A percentile compares a stretch with the other conserved stretches of the same genome.
These are phyloP conservation scores for Septoria linicola DNA, from an alignment of 2,329 filamentous ascomycete species.

Conservation along the genomic window DNA sequence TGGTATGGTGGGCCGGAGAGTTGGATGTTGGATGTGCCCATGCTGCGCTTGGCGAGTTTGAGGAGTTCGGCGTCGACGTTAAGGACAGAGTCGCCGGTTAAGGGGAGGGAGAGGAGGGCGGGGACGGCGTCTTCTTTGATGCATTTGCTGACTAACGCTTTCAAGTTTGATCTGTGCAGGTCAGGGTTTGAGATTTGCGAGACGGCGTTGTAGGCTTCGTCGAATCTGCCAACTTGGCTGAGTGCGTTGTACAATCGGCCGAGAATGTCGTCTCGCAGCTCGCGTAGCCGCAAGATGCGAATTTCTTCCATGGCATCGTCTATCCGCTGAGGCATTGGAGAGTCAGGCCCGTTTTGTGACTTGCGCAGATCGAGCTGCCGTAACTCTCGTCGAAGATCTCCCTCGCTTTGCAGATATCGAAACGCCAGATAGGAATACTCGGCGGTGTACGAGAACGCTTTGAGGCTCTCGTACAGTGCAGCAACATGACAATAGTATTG, in stretches of 20 bases:
- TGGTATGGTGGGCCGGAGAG: constrained; percentile 65
- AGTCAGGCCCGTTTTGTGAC: constrained; percentile 27
- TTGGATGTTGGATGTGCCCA: constrained; percentile 51
- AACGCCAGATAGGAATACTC: constrained; percentile 66
- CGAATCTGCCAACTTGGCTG: constrained; percentile 74
- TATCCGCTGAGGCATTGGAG: constrained; percentile 31
- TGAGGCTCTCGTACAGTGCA: constrained; percentile 73
- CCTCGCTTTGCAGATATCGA: constrained; percentile 24
- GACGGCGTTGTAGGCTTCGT: constrained; percentile 77
- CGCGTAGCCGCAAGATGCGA: constrained; percentile 31
- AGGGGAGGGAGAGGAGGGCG: constrained; percentile 68
- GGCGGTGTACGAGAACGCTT: constrained; percentile 74
- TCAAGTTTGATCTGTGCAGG: constrained; percentile 66
- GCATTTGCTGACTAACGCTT: constrained; percentile 58
- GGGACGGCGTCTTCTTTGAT: constrained; percentile 34
- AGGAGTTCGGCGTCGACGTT: constrained; percentile 77
- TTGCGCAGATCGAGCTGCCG: constrained; percentile 32
- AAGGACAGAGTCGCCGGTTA: constrained; percentile 68
- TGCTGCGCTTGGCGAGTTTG: constrained; percentile 66
- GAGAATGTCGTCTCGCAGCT: constrained; percentile 67
- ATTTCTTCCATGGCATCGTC: constrained; percentile 38
- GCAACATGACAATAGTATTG: constrained; percentile 87
- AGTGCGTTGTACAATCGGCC: constrained; percentile 81
- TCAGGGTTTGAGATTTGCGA: constrained; percentile 69
- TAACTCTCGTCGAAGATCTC: constrained; percentile 30